Conservation (phyloP, 2,329 filamentous ascomycete genomes). For the Bertia moriformis region DNA sequence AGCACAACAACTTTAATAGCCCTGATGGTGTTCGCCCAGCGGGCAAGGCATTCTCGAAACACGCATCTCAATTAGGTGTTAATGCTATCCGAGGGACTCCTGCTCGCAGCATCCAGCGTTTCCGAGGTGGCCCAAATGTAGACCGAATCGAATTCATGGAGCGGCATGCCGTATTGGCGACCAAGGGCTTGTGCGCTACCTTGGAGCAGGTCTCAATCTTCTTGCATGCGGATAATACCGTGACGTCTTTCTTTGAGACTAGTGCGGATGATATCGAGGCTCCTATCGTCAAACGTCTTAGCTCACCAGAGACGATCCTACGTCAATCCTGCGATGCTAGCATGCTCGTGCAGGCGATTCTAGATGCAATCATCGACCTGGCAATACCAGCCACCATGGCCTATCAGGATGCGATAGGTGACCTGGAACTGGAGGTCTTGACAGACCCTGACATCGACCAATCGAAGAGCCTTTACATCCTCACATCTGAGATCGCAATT, state of each 20-base stretch:
- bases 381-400: conserved; percentile 72
- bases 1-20: too few relatives aligned
- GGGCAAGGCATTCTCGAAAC: neutral
- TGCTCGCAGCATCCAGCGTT: conserved; percentile 66
- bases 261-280: conserved; percentile 75
- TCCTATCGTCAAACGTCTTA: conserved; percentile 68
- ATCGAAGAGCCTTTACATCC: conserved; percentile 64
- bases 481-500: conserved; percentile 72
- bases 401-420: conserved; percentile 78
- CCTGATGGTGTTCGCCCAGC: neutral
- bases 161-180: conserved; percentile 58
- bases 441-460: conserved; percentile 70
- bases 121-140: conserved; percentile 67
- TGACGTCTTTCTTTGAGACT: conserved; percentile 90
- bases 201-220: conserved; percentile 91
- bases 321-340: conserved; percentile 78
- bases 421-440: conserved; percentile 78
- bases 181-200: conserved; percentile 54
- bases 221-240: conserved; percentile 72
- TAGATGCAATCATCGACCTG: conserved; percentile 85
- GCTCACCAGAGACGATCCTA: conserved; percentile 66
- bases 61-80: conserved; percentile 12
- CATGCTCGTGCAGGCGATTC: conserved; percentile 76
- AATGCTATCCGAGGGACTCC: conserved; percentile 23
- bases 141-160: conserved; percentile 85